phyloP scores from a whole-genome alignment of 352 stramenopile species.

The Phytophthora boehmeriae region DNA sequence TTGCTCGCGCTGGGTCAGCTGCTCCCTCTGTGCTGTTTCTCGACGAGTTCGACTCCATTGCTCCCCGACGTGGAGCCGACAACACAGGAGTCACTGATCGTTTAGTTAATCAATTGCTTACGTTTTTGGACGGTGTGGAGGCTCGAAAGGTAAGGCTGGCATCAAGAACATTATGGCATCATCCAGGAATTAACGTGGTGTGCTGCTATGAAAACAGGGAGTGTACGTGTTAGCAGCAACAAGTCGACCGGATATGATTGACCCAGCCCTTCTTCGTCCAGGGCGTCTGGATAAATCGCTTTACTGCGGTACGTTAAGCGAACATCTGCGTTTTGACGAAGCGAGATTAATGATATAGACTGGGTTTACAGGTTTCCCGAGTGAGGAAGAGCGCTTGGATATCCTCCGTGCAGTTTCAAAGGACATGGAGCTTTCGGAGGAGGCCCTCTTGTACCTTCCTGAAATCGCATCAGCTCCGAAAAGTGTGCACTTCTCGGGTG shows the following conservation, averaged over 20 bases:
- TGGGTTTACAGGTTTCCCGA: slow-evolving; percentile 84
- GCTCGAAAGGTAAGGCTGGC: slow-evolving; percentile 58
- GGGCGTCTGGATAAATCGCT: slow-evolving; percentile 95
- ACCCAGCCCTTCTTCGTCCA: slow-evolving; percentile 94
- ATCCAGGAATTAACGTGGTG: slow-evolving; percentile 8
- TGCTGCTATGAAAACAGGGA: slow-evolving; percentile 33
- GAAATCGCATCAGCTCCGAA: slow-evolving; percentile 75
- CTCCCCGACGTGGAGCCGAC: slow-evolving; percentile 92
- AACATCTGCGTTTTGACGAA: not conserved
- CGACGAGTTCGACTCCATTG: slow-evolving; percentile 96
- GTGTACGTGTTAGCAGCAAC: slow-evolving; percentile 97
- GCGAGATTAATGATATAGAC: slow-evolving; percentile 1
- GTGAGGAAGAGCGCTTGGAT: slow-evolving; percentile 75
- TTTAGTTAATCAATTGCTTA: slow-evolving; percentile 98
- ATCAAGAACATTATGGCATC: not conserved
- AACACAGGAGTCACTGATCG: slow-evolving; percentile 96
- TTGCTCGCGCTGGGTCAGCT: slow-evolving; percentile 73
- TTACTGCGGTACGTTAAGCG: slow-evolving; percentile 72
- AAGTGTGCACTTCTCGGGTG: slow-evolving; percentile 88
- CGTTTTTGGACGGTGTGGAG: slow-evolving; percentile 97
- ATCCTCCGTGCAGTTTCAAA: slow-evolving; percentile 80
- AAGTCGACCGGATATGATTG: slow-evolving; percentile 97
- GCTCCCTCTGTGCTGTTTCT: slow-evolving; percentile 85
- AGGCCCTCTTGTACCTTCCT: slow-evolving; percentile 74
- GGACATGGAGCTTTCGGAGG: slow-evolving; percentile 75